A percentile compares a stretch with the other conserved stretches of the same genome.
Conservation (phyloP, 176 grass and related monocot species). For the Carex cristatella region DNA sequence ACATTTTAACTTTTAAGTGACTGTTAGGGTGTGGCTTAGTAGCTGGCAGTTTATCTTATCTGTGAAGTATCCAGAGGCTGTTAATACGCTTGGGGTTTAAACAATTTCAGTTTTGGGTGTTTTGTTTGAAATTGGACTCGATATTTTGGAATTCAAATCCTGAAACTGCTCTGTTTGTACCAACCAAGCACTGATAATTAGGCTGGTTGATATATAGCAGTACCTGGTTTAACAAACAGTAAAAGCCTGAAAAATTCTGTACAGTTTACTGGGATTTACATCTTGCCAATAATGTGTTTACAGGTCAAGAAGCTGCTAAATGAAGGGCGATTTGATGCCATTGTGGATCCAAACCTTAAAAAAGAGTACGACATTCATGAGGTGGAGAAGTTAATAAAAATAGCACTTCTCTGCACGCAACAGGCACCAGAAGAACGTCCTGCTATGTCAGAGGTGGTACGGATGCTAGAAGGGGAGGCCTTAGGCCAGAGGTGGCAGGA, state of each 20-base stretch:
- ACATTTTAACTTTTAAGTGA: not conserved
- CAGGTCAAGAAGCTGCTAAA: slow-evolving; percentile 53
- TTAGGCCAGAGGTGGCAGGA: slow-evolving; percentile 54
- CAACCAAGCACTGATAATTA: not conserved
- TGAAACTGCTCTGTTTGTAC: not conserved
- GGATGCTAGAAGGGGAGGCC: slow-evolving; percentile 70
- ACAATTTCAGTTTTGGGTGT: not conserved
- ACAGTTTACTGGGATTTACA: not conserved
- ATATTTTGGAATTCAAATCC: not conserved
- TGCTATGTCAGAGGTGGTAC: slow-evolving; percentile 71
- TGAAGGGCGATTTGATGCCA: slow-evolving; percentile 31
- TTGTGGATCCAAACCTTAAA: slow-evolving; percentile 54
- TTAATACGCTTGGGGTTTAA: not conserved
- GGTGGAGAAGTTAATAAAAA: slow-evolving; percentile 44
- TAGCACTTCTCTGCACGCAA: slow-evolving; percentile 81
- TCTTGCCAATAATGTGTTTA: not conserved
- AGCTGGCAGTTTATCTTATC: not conserved
- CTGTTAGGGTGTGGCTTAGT: not conserved
- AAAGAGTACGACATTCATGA: slow-evolving; percentile 31
- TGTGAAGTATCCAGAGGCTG: not conserved
- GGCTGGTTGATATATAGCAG: slow-evolving; percentile 10
- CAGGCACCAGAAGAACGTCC: slow-evolving; percentile 43
- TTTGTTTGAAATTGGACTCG: not conserved
- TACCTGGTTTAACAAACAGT: not conserved
- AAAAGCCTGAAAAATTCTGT: not conserved